phyloP scores from a whole-genome alignment of 495 filamentous ascomycete species.

The Eremomyces bilateralis region DNA sequence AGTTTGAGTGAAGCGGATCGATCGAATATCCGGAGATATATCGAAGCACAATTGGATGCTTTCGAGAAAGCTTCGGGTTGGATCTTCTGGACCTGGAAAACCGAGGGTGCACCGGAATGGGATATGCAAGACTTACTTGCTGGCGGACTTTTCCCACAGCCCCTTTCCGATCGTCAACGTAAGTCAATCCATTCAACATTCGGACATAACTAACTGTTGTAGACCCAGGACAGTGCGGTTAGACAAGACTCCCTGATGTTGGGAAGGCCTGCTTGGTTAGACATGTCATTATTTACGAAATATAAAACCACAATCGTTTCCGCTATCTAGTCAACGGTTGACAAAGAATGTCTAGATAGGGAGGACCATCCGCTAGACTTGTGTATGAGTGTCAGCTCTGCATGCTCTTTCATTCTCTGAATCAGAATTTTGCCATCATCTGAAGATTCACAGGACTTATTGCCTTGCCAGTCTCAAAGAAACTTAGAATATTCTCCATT shows the following conservation, averaged over 20 bases:
- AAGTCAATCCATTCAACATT: too few relatives aligned
- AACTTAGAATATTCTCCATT: constrained; percentile 49
- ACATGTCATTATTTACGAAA: too few relatives aligned
- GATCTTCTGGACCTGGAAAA: constrained; percentile 76
- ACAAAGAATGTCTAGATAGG: too few relatives aligned
- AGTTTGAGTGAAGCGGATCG: constrained; percentile 29
- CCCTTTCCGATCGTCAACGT: constrained; percentile 27
- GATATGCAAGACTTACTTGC: constrained; percentile 46
- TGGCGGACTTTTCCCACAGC: constrained; percentile 39
- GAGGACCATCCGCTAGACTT: too few relatives aligned
- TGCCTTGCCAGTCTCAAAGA: constrained; percentile 29
- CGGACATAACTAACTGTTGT: too few relatives aligned
- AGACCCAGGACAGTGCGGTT: too few relatives aligned
- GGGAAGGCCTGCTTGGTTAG: too few relatives aligned
- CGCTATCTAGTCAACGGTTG: too few relatives aligned
- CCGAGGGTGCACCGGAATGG: constrained; percentile 76
- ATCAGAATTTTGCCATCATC: constrained; percentile 2
- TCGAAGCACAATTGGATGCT: constrained; percentile 55
- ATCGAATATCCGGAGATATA: constrained; percentile 34
- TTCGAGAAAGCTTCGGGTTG: constrained; percentile 48
- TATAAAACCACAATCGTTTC: too few relatives aligned
- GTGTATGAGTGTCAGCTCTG: too few relatives aligned
- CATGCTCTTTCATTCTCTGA: too few relatives aligned
- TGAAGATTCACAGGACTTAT: constrained; percentile 46
- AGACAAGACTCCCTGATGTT: too few relatives aligned